These are phyloP conservation scores for Osmanthus fragrans DNA, from an alignment of 257 asterid species.

Conservation along the genomic window DNA sequence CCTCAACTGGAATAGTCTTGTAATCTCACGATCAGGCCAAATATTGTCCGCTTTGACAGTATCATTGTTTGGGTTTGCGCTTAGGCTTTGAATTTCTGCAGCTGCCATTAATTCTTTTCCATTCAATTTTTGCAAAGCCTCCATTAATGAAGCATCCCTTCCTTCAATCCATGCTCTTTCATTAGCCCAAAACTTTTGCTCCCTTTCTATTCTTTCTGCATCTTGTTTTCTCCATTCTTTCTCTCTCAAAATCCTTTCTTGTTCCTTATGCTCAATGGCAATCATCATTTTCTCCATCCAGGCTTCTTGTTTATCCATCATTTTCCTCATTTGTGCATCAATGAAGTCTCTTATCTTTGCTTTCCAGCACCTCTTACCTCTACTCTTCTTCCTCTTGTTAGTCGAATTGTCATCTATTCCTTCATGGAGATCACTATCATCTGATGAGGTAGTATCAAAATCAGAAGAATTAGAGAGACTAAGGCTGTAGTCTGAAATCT, in stretches of 20 bases:
- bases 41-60: conserved; percentile 25
- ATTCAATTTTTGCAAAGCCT: conserved; percentile 50
- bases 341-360: conserved; percentile 67
- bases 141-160: conserved; percentile 68
- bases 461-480: conserved; percentile 75
- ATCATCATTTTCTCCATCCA: conserved; percentile 89
- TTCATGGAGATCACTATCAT: conserved; percentile 36
- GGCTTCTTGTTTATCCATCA: conserved; percentile 80
- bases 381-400: conserved; percentile 45
- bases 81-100: conserved; percentile 27
- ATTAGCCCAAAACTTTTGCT: conserved; percentile 77
- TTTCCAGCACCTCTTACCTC: conserved; percentile 58
- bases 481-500: conserved; percentile 65
- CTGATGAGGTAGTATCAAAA: conserved; percentile 55
- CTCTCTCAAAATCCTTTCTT: conserved; percentile 65
- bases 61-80: conserved; percentile 27
- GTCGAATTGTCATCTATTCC: conserved; percentile 19
- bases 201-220: conserved; percentile 60
- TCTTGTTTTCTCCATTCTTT: conserved; percentile 88
- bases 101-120: conserved; percentile 36
- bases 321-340: conserved; percentile 66
- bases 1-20: conserved; percentile 52
- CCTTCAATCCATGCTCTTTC: conserved; percentile 90
- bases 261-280: conserved; percentile 73
- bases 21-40: conserved; percentile 65